Evolutionary conservation across 2,329 filamentous ascomycete species (phyloP).

Genomic region (Colletotrichum destructivum): DNA sequence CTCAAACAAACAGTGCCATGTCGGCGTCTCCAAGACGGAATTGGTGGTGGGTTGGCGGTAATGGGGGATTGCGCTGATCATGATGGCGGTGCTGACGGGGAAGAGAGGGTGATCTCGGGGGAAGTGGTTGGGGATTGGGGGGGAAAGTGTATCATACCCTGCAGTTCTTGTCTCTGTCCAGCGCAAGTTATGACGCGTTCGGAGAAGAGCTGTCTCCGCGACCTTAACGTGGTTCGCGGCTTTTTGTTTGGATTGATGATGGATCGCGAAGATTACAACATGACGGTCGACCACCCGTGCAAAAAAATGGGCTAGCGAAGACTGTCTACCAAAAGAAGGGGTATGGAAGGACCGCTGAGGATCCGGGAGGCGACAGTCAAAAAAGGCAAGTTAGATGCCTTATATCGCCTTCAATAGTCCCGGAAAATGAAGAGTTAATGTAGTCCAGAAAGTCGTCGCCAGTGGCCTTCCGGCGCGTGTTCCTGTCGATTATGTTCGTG

Average conservation of each 20-base stretch:
- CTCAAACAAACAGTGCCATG: conserved; percentile 40
- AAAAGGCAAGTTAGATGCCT: conserved; percentile 36
- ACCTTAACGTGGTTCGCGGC: conserved; percentile 41
- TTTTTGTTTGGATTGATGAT: conserved; percentile 23
- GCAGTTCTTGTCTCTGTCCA: conserved; percentile 35
- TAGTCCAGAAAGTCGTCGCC: conserved; percentile 19
- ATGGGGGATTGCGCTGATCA: conserved; percentile 23
- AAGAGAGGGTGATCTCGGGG: neutral
- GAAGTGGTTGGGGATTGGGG: conserved; percentile 21
- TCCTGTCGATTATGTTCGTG: conserved; percentile 36
- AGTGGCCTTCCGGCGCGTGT: conserved; percentile 36
- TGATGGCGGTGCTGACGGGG: conserved; percentile 18
- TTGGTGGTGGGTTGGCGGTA: conserved; percentile 20
- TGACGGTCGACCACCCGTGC: conserved; percentile 27
- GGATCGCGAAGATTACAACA: conserved; percentile 40
- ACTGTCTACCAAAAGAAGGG: conserved; percentile 39
- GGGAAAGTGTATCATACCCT: conserved; percentile 42
- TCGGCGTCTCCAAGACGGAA: conserved; percentile 27
- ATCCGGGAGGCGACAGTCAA: conserved; percentile 31
- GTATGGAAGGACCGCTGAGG: conserved; percentile 32
- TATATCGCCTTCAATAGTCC: conserved; percentile 22
- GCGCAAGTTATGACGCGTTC: conserved; percentile 23
- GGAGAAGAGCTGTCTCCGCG: conserved; percentile 27
- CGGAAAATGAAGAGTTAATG: conserved; percentile 14
- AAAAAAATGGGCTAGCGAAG: conserved; percentile 22